phyloP scores from a whole-genome alignment of 1,284 basidiomycete species.

The Trichosporon sp. region DNA sequence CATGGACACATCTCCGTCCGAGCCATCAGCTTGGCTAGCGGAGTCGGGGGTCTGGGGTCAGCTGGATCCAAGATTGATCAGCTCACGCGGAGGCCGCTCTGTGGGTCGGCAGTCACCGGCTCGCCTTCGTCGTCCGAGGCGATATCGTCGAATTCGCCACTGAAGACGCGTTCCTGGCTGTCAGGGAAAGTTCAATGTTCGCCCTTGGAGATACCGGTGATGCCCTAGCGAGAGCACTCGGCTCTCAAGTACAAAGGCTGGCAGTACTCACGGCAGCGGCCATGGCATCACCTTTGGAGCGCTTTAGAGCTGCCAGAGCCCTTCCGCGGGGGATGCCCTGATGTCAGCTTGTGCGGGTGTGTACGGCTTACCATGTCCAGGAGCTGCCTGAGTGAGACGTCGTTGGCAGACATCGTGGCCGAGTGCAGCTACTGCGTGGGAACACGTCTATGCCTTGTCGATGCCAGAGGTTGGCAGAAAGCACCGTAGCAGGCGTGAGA shows the following conservation, averaged over 20 bases:
- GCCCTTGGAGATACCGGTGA: background rate
- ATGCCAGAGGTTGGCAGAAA: background rate
- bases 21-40: background rate
- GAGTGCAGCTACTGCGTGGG: background rate
- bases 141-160: conserved; percentile 71
- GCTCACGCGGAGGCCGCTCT: background rate
- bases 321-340: conserved; percentile 72
- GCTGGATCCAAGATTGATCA: background rate
- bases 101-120: background rate
- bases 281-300: conserved; percentile 73
- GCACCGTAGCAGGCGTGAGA: no score
- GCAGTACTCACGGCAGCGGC: conserved; percentile 71
- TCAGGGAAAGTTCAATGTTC: background rate
- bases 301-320: conserved; percentile 69
- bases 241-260: background rate
- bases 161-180: conserved; percentile 48
- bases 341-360: background rate
- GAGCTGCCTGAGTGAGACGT: conserved; percentile 32
- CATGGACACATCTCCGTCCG: conserved; percentile 37
- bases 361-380: conserved; percentile 27
- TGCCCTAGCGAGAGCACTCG: background rate
- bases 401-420: background rate
- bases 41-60: conserved; percentile 6
- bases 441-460: background rate
- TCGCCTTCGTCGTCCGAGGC: conserved; percentile 52